Conservation (phyloP, 2,329 filamentous ascomycete genomes). For the Trichoderma asperellum region DNA sequence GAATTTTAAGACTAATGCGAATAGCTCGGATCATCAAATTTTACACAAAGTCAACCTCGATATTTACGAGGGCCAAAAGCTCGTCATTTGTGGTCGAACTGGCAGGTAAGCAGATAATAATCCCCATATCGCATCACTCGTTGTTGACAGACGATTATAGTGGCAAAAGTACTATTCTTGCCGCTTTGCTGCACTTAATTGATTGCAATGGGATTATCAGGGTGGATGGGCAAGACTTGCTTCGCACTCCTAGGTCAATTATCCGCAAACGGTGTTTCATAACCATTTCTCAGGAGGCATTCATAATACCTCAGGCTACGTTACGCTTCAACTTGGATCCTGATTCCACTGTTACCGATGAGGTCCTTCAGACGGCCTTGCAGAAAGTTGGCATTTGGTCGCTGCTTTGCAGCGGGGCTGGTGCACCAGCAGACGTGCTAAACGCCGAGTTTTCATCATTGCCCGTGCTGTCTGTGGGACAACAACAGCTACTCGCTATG, state of each 20-base stretch:
- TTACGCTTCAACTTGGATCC: conserved; percentile 34
- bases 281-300: conserved; percentile 40
- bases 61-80: conserved; percentile 32
- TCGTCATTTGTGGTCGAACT: conserved; percentile 36
- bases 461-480: conserved; percentile 37
- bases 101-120: conserved; percentile 32
- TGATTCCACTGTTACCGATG: conserved; percentile 13
- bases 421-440: conserved; percentile 25
- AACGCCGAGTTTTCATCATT: conserved; percentile 36
- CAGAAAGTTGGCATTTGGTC: conserved; percentile 28
- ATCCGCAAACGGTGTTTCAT: conserved; percentile 40
- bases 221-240: conserved; percentile 39
- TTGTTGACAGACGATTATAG: conserved; percentile 26
- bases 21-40: conserved; percentile 27
- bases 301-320: conserved; percentile 31
- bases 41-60: conserved; percentile 31
- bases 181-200: conserved; percentile 31
- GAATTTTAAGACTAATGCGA: background rate
- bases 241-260: conserved; percentile 31
- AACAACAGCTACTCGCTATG: conserved; percentile 42
- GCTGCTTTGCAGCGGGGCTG: background rate
- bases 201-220: conserved; percentile 36
- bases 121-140: too few species aligned
- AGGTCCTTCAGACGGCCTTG: conserved; percentile 26
- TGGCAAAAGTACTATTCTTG: conserved; percentile 36